A percentile compares a stretch with the other conserved stretches of the same genome.
phyloP scores from a whole-genome alignment of 2,329 filamentous ascomycete genomes.

The Fusarium floridanum region DNA sequence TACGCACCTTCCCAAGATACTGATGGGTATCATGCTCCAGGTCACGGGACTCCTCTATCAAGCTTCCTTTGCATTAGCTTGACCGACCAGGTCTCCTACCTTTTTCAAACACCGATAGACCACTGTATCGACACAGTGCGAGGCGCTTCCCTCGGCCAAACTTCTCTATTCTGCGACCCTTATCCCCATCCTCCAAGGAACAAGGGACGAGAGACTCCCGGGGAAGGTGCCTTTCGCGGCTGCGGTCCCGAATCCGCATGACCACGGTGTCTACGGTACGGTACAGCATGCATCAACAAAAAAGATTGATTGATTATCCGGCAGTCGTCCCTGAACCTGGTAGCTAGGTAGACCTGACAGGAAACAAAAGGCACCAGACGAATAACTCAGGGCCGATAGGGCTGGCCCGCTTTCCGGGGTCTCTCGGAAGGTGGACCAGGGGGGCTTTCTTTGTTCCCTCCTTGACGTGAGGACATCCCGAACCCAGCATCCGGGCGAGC shows the following conservation, averaged over 20 bases:
- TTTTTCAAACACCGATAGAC: conserved; percentile 4
- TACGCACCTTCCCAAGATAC: neutral
- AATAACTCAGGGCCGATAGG: conserved; percentile 6
- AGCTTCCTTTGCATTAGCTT: neutral
- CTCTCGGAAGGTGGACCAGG: neutral
- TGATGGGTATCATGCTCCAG: neutral
- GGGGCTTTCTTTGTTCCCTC: neutral
- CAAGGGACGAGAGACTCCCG: neutral
- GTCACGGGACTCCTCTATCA: neutral
- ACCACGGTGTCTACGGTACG: neutral
- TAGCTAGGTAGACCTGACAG: conserved; percentile 1
- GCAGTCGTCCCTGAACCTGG: neutral
- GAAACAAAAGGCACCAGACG: conserved; percentile 24
- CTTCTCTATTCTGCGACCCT: neutral
- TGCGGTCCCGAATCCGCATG: conserved; percentile 3
- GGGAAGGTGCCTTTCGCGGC: conserved; percentile 9
- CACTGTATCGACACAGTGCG: conserved; percentile 26
- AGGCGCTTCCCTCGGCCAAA: conserved; percentile 24
- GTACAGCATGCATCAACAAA: neutral
- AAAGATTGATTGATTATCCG: neutral
- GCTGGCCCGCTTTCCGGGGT: conserved; percentile 25
- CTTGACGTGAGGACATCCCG: conserved; percentile 9
- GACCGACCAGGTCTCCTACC: neutral
- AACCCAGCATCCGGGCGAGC: neutral
- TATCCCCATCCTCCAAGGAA: conserved; percentile 10